A percentile compares a stretch with the other conserved stretches of the same genome.
Conservation (phyloP, 331 rosid genomes). For the Arachis monticola region DNA sequence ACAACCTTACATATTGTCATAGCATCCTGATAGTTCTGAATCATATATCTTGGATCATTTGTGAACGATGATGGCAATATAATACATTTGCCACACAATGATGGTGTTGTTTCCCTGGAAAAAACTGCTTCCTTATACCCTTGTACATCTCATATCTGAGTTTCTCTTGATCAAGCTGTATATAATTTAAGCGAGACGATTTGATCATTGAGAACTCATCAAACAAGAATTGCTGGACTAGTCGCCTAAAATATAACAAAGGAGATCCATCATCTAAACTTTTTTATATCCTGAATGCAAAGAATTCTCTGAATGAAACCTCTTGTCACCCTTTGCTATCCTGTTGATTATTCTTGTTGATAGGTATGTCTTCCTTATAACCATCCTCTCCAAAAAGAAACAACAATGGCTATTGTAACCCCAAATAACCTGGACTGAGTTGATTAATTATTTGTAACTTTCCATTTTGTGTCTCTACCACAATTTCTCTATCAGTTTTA, state of each 20-base stretch:
- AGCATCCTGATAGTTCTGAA: too few species aligned
- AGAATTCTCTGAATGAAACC: neutral
- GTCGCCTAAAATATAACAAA: neutral
- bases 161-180: neutral
- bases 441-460: too few species aligned
- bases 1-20: too few species aligned
- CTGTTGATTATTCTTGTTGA: too few species aligned
- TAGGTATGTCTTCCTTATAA: neutral
- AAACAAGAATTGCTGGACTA: neutral
- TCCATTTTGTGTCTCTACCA: too few species aligned
- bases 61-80: neutral
- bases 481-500: neutral
- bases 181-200: neutral
- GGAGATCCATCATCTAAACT: too few species aligned
- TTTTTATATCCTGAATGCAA: neutral
- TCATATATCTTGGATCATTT: neutral
- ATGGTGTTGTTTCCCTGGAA: neutral
- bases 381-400: neutral
- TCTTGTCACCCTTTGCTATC: too few species aligned
- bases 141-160: neutral
- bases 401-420: neutral
- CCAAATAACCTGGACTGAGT: neutral
- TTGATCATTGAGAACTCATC: neutral
- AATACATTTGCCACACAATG: neutral
- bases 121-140: neutral